phyloP scores from a whole-genome alignment of 148 eudicot species.

The Arbutus unedo region DNA sequence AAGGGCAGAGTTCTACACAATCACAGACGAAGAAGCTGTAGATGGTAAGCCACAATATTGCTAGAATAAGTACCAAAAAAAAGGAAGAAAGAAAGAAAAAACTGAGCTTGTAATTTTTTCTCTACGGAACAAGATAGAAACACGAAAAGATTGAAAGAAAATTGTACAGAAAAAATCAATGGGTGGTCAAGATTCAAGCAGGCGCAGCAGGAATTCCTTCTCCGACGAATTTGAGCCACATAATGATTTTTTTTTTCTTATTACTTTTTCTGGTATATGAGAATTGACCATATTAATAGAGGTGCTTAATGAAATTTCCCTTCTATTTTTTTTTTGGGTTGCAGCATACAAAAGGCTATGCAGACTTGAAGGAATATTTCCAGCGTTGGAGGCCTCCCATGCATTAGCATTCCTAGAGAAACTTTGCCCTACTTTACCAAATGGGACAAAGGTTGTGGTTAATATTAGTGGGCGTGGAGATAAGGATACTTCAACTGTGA shows the following conservation, averaged over 20 bases:
- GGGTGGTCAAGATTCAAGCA: too few relatives aligned
- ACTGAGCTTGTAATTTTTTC: neutral
- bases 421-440: conserved; percentile 56
- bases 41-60: conserved; percentile 35
- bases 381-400: conserved; percentile 76
- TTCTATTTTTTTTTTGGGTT: too few relatives aligned
- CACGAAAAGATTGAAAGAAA: neutral
- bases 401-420: conserved; percentile 64
- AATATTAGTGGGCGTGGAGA: conserved; percentile 70
- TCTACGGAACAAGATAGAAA: neutral
- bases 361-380: conserved; percentile 72
- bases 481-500: conserved; percentile 49
- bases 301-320: neutral
- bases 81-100: neutral
- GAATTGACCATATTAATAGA: neutral
- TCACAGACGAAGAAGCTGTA: conserved; percentile 73
- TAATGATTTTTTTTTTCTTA: too few relatives aligned
- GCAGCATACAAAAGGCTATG: conserved; percentile 60
- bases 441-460: conserved; percentile 61
- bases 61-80: neutral
- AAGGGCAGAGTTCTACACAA: conserved; percentile 56
- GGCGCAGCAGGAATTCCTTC: too few relatives aligned
- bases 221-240: too few relatives aligned
- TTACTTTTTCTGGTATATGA: too few relatives aligned
- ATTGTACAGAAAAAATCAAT: neutral